These are phyloP conservation scores for Adansonia madagascariensis DNA, from an alignment of 441 rosid species.

Conservation along the genomic window DNA sequence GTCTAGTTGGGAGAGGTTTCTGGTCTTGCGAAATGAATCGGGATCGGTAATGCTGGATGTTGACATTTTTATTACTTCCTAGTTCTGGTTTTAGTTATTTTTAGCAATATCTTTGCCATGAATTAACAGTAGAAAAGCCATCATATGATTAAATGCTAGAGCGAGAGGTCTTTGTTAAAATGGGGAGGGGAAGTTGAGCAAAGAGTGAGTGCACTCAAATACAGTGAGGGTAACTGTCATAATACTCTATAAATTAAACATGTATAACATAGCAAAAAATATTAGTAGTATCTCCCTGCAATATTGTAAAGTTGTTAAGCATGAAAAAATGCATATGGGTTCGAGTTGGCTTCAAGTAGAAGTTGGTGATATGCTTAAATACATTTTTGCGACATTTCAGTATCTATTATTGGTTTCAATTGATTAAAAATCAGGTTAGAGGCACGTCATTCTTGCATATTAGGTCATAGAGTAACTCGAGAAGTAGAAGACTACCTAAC, in stretches of 20 bases:
- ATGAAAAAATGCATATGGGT: background rate
- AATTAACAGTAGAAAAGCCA: conserved; percentile 8
- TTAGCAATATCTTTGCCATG: conserved; percentile 14
- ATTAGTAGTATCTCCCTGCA: background rate
- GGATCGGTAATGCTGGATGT: conserved; percentile 67
- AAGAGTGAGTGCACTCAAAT: conserved; percentile 6
- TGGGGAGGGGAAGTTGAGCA: background rate
- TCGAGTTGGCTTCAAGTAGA: conserved; percentile 19
- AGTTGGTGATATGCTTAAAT: background rate
- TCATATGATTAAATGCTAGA: background rate
- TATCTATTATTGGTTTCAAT: conserved; percentile 13
- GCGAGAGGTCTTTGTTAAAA: background rate
- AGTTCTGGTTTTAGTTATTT: conserved; percentile 10
- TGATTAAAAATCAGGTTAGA: conserved; percentile 8
- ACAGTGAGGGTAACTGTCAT: conserved; percentile 10
- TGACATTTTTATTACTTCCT: conserved; percentile 21
- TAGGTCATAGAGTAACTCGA: background rate
- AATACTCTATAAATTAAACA: background rate
- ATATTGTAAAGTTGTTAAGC: conserved; percentile 21
- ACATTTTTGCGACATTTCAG: background rate
- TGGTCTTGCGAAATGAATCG: conserved; percentile 77
- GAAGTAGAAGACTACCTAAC: conserved; percentile 1
- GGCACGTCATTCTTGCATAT: background rate
- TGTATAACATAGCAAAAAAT: conserved; percentile 1
- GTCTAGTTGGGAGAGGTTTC: conserved; percentile 83